Percentiles rank a stretch among this genome's conserved stretches.
Conservation (phyloP, 352 stramenopile genomes). For the Pelagophyceae sp. region DNA sequence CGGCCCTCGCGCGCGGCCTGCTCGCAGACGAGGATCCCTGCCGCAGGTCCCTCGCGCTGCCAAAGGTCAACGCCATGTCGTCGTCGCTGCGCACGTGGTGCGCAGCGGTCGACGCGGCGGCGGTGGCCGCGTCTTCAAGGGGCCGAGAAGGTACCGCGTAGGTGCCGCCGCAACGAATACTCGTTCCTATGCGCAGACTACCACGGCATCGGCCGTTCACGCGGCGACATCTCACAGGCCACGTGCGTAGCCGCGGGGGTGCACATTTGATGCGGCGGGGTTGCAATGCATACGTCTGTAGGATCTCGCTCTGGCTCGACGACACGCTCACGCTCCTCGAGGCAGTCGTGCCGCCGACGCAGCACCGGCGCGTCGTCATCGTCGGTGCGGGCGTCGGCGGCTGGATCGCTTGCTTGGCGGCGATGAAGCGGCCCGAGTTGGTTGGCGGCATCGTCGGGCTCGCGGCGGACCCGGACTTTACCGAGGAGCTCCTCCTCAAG, state of each 20-base stretch:
- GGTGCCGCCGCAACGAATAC: conserved; percentile 26
- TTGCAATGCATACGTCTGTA: no score
- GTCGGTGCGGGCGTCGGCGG: conserved; percentile 38
- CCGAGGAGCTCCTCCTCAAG: conserved; percentile 38
- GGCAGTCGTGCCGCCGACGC: conserved; percentile 21
- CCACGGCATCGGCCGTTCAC: conserved; percentile 30
- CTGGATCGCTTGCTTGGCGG: conserved; percentile 39
- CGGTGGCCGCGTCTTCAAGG: no score
- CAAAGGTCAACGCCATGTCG: conserved; percentile 30
- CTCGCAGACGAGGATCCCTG: no score
- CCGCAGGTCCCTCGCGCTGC: conserved; percentile 24
- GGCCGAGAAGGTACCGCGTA: no score
- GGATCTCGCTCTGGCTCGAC: conserved; percentile 31
- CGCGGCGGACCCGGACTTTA: conserved; percentile 43
- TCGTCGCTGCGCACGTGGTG: conserved; percentile 21
- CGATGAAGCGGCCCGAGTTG: conserved; percentile 33
- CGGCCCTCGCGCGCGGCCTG: no score
- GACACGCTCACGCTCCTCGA: conserved; percentile 39
- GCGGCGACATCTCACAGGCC: conserved; percentile 21
- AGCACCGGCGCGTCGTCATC: conserved; percentile 28
- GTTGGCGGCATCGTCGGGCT: conserved; percentile 40
- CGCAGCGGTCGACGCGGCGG: no score
- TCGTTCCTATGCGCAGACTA: conserved; percentile 33
- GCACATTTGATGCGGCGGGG: neutral
- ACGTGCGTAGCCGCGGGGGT: no score